Conservation (phyloP, 225 moss, liverwort and hornwort species). For the Sphagnum contortum region DNA sequence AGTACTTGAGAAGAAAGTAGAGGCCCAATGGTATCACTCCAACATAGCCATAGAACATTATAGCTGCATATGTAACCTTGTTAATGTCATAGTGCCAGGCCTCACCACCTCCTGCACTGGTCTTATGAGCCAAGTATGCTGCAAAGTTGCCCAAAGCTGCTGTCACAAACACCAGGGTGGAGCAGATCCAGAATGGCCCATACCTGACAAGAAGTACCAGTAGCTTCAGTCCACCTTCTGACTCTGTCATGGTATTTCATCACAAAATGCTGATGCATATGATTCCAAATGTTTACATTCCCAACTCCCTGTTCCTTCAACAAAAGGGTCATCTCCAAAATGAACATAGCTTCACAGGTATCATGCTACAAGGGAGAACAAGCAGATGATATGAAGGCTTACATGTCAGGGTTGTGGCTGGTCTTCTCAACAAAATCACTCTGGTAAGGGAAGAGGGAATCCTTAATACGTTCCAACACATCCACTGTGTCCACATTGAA, state of each 20-base stretch:
- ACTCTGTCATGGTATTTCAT: too few species aligned
- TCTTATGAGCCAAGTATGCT: conserved; percentile 73
- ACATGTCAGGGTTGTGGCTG: conserved; percentile 99
- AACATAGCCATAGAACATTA: conserved; percentile 95
- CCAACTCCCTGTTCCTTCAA: too few species aligned
- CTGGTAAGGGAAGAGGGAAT: conserved; percentile 89
- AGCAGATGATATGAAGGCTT: conserved; percentile 1
- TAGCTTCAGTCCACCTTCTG: too few species aligned
- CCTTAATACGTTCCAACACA: conserved; percentile 74
- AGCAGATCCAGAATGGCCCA: conserved; percentile 99
- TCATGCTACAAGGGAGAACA: too few species aligned
- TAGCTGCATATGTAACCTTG: conserved; percentile 88
- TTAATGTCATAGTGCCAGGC: conserved; percentile 98
- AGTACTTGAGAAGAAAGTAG: conserved; percentile 89
- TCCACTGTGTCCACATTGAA: conserved; percentile 95
- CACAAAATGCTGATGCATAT: too few species aligned
- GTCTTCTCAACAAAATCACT: conserved; percentile 99
- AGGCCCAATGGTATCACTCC: conserved; percentile 87
- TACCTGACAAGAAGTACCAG: conserved; percentile 35
- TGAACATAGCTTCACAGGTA: too few species aligned
- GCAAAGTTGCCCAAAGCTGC: conserved; percentile 98
- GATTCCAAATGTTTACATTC: too few species aligned
- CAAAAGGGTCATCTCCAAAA: too few species aligned
- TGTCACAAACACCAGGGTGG: conserved; percentile 92
- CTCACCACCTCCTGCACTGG: conserved; percentile 30